Evolutionary conservation across 2,329 filamentous ascomycete genomes (phyloP), one percentile per base, ranked within the genome.

Genomic region (Trichoderma brevicompactum): DNA sequence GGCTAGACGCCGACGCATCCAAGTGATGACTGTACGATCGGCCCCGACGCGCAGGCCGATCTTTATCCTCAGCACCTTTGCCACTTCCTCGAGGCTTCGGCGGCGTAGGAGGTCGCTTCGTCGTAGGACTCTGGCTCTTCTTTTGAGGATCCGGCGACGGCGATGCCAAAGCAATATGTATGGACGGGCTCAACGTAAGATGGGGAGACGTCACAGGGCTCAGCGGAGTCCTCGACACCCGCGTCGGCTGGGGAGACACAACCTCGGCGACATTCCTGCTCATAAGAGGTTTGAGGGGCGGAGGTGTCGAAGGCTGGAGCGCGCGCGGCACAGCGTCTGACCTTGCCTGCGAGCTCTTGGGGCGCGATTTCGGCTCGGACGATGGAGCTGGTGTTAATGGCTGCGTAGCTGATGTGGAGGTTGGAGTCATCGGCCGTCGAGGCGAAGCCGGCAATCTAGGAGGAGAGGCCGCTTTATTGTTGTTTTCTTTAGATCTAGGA

Each of bases 41-140:
- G 2, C 66, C 61, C 8, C 61, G 43, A 41, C 41, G 43, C 7
- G n/a, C 8, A 49, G 41, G 28, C 13, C 46, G 40, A 10, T 48
- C 55, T 17, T 52, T 17, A 38, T 13, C 10, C 15, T 43, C 15
- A 2, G 32, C 60, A 17, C 70, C 72, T 10, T 52, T 59, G 17
- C 68, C 70, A 36, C 71, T 70, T 2, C 73, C 74, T 2, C 77
- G 70, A 9, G 76, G 76, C 48, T 78, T 72, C 2, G 78, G 78
- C 1, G 78, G 78, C 15, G 76, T 75, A 1, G 80, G 79, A 13
- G 79, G 73, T 13, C 74, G 71, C 8, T 70, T 69, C 4, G 66
- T 13, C 7, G 44, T 48, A 3, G 69, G 56, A n/a, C 67, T 70
- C 5, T 66, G 63, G 17, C 67, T 71, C 7, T 68, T 72, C 63